phyloP scores from a whole-genome alignment of 768 basidiomycete species.

The Thelephora aurantiotincta region DNA sequence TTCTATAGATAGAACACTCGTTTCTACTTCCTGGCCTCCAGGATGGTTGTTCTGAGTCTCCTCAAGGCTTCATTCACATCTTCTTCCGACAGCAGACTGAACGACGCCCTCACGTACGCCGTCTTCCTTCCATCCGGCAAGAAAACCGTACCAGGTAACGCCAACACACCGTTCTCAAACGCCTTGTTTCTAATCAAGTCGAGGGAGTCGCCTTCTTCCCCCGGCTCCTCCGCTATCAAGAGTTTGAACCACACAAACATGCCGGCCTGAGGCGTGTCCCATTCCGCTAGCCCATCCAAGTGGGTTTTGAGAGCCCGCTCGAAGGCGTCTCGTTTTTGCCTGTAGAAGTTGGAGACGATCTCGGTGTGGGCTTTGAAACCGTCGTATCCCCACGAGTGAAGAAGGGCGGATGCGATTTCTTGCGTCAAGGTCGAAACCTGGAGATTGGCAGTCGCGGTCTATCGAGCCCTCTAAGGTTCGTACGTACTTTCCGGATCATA shows the following conservation, averaged over 20 bases:
- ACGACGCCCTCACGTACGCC: conserved; percentile 74
- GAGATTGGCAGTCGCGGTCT: conserved; percentile 60
- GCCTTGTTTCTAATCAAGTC: conserved; percentile 62
- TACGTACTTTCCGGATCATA: background rate
- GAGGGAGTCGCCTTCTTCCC: conserved; percentile 30
- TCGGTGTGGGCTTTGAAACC: conserved; percentile 62
- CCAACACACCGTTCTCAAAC: conserved; percentile 71
- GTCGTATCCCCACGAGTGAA: conserved; percentile 65
- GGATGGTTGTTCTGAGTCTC: conserved; percentile 29
- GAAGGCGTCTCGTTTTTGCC: conserved; percentile 63
- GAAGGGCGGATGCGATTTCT: conserved; percentile 42
- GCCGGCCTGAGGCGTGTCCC: conserved; percentile 59
- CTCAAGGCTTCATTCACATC: conserved; percentile 66
- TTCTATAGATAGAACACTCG: too few relatives aligned
- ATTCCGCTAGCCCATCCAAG: conserved; percentile 63
- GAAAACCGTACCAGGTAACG: conserved; percentile 79
- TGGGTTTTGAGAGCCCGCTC: conserved; percentile 63
- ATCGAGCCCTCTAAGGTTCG: too few relatives aligned
- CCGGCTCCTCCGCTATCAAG: conserved; percentile 34
- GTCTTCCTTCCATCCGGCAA: conserved; percentile 59
- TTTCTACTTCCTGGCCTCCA: conserved; percentile 10
- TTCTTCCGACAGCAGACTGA: conserved; percentile 53
- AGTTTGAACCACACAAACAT: conserved; percentile 93
- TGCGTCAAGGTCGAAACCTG: conserved; percentile 58
- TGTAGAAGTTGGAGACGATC: conserved; percentile 59